A percentile compares a stretch with the other conserved stretches of the same genome.
These are phyloP conservation scores for Boletus insuetus DNA, from an alignment of 768 basidiomycete genomes.

Conservation along the genomic window DNA sequence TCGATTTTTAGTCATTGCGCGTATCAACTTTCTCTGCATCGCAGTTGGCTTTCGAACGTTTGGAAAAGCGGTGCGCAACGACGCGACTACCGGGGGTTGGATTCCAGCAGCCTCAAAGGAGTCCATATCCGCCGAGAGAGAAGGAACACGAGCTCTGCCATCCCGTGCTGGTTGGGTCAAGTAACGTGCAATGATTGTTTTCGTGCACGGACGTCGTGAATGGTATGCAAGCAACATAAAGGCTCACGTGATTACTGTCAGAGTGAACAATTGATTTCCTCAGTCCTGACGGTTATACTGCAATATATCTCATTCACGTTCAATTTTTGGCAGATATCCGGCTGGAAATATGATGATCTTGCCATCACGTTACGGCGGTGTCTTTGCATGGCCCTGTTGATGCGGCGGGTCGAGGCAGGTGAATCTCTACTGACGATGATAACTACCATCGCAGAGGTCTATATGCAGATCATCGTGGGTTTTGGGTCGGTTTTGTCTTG, in stretches of 20 bases:
- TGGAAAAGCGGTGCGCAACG: constrained; percentile 60
- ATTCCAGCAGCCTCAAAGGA: constrained; percentile 56
- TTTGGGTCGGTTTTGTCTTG: not conserved
- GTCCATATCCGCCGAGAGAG: constrained; percentile 1
- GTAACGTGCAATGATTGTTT: constrained; percentile 21
- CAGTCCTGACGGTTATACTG: too few relatives aligned
- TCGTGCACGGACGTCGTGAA: constrained; percentile 21
- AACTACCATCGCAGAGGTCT: not conserved
- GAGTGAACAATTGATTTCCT: too few relatives aligned
- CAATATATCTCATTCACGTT: too few relatives aligned
- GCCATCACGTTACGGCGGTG: not conserved
- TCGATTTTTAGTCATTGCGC: constrained; percentile 51
- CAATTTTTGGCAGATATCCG: too few relatives aligned
- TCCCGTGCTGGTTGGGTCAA: constrained; percentile 23
- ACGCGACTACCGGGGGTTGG: constrained; percentile 44
- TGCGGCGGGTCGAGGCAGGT: not conserved
- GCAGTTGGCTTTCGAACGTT: constrained; percentile 54
- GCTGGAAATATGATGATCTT: not conserved
- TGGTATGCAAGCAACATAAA: constrained; percentile 25
- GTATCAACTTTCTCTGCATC: constrained; percentile 59
- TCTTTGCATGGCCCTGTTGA: not conserved
- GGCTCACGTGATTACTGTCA: constrained; percentile 11
- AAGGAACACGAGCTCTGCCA: not conserved
- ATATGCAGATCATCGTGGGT: not conserved
- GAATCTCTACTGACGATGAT: not conserved